Base-by-base conservation (phyloP, 192 early-diverging fungal genomes). In the Coemansia sp. region DNA sequence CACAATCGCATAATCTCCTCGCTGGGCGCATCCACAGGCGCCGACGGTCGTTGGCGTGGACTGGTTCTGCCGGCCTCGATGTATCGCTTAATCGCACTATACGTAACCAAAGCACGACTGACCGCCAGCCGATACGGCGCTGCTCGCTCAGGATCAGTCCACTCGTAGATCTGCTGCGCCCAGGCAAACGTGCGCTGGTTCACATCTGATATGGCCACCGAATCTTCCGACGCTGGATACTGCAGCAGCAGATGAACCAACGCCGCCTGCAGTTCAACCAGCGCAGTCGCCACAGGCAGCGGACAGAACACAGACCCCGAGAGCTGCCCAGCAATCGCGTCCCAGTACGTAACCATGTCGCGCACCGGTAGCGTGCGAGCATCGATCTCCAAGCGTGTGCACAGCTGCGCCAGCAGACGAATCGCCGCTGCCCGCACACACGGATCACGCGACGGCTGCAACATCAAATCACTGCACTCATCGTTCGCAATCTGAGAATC, bases 1-100 rank as follows among this genome's bases (percentile, higher is more conserved):
- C 79, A 76, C 51, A 86, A 58, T 0, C 80, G 69, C 64, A 87
- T 71, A 11, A 85, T 75, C 72, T 87, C 65, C 25, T 84, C 79
- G 54, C 81, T 83, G 3, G 53, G 39, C 22, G 51, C 23, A 17
- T 64, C 39, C 71, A 68, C 6, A 62, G 35, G 27, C 10, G n/a
- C 25, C 22, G 43, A 10, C 5, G 24, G 60, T 58, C 19, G 39
- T 22, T 55, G 53, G 27, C 19, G 14, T 3, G n/a, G 19, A 14
- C 53, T 55, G 24, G 15, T 52, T 21, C 15, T 17, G 10, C 32
- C 45, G 10, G 66, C 58, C 55, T 66, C 65, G 1, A 58, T 38
- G 52, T 67, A 70, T 15, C 72, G 64, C 62, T 72, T 80, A 39
- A 75, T 71, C 27, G 53, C 49, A 53, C 73, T 81, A 29, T 77